Evolutionary conservation across 495 filamentous ascomycete species (phyloP).

Genomic region (Penicillium flavigenum): DNA sequence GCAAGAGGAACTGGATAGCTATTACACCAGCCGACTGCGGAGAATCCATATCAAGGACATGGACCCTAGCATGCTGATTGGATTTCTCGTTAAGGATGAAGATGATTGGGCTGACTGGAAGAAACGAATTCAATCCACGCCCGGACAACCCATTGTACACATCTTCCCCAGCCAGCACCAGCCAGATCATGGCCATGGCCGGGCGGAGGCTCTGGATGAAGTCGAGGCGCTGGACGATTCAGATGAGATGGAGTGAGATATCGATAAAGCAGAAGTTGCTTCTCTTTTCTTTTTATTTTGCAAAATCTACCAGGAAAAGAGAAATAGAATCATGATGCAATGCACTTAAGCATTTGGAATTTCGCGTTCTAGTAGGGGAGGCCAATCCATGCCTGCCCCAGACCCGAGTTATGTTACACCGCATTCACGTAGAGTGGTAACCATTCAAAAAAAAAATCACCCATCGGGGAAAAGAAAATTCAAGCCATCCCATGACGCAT

Average conservation of each 20-base stretch:
- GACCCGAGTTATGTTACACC: slow-evolving; percentile 76
- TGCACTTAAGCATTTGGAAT: slow-evolving; percentile 56
- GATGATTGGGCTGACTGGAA: slow-evolving; percentile 86
- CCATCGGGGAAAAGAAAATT: slow-evolving; percentile 58
- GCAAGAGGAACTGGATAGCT: slow-evolving; percentile 71
- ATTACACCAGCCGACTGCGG: slow-evolving; percentile 82
- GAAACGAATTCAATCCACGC: slow-evolving; percentile 59
- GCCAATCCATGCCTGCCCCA: slow-evolving; percentile 39
- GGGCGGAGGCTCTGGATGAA: slow-evolving; percentile 78
- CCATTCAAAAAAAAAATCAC: slow-evolving; percentile 65
- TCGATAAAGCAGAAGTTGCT: not conserved
- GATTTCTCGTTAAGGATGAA: slow-evolving; percentile 82
- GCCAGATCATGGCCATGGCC: slow-evolving; percentile 54
- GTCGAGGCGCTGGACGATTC: slow-evolving; percentile 83
- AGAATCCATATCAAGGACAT: slow-evolving; percentile 84
- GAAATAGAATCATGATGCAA: slow-evolving; percentile 31
- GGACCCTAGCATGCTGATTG: slow-evolving; percentile 98
- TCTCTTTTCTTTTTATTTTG: not conserved
- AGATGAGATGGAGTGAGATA: slow-evolving; percentile 41
- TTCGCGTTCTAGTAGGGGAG: slow-evolving; percentile 45
- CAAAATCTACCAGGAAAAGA: slow-evolving; percentile 14
- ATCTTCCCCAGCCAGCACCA: slow-evolving; percentile 62
- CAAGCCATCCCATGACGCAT: slow-evolving; percentile 89
- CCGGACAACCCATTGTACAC: slow-evolving; percentile 82
- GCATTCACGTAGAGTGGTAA: slow-evolving; percentile 62